phyloP scores from a whole-genome alignment of 1,139 yeast genomes.

The Suhomyces ambrosiae region DNA sequence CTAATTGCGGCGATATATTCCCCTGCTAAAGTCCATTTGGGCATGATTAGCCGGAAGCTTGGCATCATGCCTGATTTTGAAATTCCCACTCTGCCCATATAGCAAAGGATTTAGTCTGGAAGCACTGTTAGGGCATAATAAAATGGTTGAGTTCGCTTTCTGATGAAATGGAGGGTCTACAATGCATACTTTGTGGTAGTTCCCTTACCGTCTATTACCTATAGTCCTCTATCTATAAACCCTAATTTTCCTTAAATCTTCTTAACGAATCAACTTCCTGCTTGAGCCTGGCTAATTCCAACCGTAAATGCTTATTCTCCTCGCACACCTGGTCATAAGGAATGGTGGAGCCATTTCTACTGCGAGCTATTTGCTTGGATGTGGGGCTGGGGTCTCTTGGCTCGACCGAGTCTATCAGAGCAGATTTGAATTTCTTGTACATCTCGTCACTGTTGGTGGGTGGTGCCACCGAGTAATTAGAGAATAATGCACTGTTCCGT shows the following conservation, averaged over 20 bases:
- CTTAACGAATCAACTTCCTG: conserved; percentile 15
- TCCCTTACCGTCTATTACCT: too few relatives aligned
- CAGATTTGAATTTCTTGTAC: conserved; percentile 12
- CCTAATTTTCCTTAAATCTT: conserved; percentile 4
- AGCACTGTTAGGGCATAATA: too few relatives aligned
- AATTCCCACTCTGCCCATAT: too few relatives aligned
- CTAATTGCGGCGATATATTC: too few relatives aligned
- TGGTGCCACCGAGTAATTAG: conserved; percentile 15
- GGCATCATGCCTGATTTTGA: too few relatives aligned
- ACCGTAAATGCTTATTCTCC: conserved; percentile 18
- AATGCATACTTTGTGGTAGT: too few relatives aligned
- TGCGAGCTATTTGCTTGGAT: conserved; percentile 11
- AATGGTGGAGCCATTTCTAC: conserved; percentile 17
- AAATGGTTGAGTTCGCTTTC: too few relatives aligned
- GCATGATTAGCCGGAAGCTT: too few relatives aligned
- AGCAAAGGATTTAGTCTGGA: too few relatives aligned
- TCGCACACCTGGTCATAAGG: conserved; percentile 16
- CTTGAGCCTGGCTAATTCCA: conserved; percentile 17
- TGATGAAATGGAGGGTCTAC: too few relatives aligned
- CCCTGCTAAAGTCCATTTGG: too few relatives aligned
- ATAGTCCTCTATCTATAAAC: too few relatives aligned
- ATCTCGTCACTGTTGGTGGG: conserved; percentile 12
- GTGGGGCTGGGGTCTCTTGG: conserved; percentile 17
- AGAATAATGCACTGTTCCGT: conserved; percentile 17
- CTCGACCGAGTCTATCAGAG: conserved; percentile 10